These are phyloP conservation scores for Fusarium buxicola DNA, from an alignment of 2,329 filamentous ascomycete species.

Conservation along the genomic window DNA sequence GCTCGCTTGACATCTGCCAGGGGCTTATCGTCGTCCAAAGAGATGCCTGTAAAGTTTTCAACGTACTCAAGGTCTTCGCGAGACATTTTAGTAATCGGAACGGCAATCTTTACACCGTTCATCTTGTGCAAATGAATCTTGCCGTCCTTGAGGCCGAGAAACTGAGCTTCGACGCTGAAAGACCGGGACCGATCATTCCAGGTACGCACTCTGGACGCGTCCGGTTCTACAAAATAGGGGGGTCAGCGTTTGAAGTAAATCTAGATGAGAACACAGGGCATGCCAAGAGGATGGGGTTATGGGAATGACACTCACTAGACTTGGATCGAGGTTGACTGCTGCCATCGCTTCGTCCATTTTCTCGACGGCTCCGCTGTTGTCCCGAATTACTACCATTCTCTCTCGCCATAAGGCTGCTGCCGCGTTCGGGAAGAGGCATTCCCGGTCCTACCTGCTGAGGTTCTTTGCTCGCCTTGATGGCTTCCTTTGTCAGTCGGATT, in stretches of 20 bases:
- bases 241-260: slow-evolving; percentile 20
- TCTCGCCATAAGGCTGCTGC: slow-evolving; percentile 79
- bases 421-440: slow-evolving; percentile 79
- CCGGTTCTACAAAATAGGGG: slow-evolving; percentile 72
- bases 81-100: slow-evolving; percentile 96
- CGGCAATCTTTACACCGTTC: slow-evolving; percentile 98
- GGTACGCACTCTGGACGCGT: slow-evolving; percentile 82
- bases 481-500: slow-evolving; percentile 83
- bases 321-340: slow-evolving; percentile 69
- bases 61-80: slow-evolving; percentile 95
- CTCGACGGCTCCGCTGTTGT: slow-evolving; percentile 78
- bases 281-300: neutral
- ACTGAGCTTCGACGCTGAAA: slow-evolving; percentile 97
- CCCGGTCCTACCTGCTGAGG: slow-evolving; percentile 77
- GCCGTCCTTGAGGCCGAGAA: slow-evolving; percentile 91
- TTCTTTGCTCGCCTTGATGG: slow-evolving; percentile 72
- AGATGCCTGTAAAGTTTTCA: slow-evolving; percentile 86
- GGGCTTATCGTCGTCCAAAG: slow-evolving; percentile 93
- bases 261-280: neutral
- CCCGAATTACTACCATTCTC: slow-evolving; percentile 74
- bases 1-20: slow-evolving; percentile 82
- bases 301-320: slow-evolving; percentile 70
- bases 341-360: slow-evolving; percentile 71
- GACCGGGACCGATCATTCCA: slow-evolving; percentile 97
- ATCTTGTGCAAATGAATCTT: slow-evolving; percentile 98